These are phyloP conservation scores for Mucor velutinosus DNA, from an alignment of 371 early-diverging fungal species.

Conservation along the genomic window DNA sequence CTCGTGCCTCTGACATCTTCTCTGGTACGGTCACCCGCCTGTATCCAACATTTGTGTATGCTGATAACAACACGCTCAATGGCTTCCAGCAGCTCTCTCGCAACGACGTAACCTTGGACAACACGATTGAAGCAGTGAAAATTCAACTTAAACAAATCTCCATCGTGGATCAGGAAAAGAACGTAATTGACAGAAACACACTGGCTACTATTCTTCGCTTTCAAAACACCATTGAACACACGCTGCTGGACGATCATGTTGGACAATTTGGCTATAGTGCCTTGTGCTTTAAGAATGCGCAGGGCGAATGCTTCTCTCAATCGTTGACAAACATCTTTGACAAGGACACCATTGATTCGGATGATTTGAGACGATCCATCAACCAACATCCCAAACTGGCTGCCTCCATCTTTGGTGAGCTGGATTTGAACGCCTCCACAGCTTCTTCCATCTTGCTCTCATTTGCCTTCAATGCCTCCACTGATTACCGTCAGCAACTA, in stretches of 20 bases:
- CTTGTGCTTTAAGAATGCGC: conserved; percentile 36
- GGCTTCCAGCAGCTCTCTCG: conserved; percentile 33
- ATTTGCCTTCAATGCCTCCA: conserved; percentile 60
- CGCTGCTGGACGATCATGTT: conserved; percentile 43
- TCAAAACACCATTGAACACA: conserved; percentile 55
- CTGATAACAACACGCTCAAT: conserved; percentile 35
- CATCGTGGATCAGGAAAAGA: conserved; percentile 31
- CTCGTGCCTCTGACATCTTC: conserved; percentile 72
- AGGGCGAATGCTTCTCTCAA: conserved; percentile 37
- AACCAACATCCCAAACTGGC: conserved; percentile 37
- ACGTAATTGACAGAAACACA: conserved; percentile 40
- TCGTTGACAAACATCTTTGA: conserved; percentile 47
- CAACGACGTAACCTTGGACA: conserved; percentile 33
- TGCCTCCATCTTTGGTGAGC: conserved; percentile 21
- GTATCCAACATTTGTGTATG: conserved; percentile 57
- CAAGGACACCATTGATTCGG: conserved; percentile 31
- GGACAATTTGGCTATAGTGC: conserved; percentile 29
- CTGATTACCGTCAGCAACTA: conserved; percentile 46
- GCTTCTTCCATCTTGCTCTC: conserved; percentile 51
- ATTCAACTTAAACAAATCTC: conserved; percentile 58
- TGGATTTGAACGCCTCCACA: conserved; percentile 24
- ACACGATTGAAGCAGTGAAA: conserved; percentile 43
- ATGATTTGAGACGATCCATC: conserved; percentile 34
- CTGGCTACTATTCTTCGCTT: conserved; percentile 53
- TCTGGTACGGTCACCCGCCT: conserved; percentile 54